These are phyloP conservation scores for Fistulifera solaris DNA, from an alignment of 108 stramenopile genomes.

Conservation along the genomic window DNA sequence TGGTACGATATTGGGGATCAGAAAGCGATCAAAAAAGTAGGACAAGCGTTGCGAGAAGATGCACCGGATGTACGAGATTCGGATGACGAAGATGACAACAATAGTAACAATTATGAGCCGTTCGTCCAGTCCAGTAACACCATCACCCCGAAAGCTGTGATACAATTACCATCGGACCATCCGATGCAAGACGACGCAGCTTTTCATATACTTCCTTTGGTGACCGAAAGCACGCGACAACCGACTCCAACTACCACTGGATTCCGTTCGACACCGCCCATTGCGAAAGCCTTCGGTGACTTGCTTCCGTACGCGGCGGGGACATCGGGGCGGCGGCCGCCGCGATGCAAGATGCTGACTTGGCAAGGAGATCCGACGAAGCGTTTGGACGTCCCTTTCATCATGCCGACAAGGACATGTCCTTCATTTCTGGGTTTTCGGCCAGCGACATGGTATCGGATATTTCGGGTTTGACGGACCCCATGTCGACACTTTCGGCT, in stretches of 20 bases:
- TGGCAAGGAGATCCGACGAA: conserved; percentile 5
- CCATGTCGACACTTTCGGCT: conserved; percentile 4
- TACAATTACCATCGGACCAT: background rate
- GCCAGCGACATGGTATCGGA: conserved; percentile 10
- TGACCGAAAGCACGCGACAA: background rate
- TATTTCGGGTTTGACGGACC: conserved; percentile 32
- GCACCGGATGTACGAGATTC: conserved; percentile 67
- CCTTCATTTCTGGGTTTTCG: conserved; percentile 3
- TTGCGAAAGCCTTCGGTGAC: background rate
- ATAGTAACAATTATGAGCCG: background rate
- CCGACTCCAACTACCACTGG: conserved; percentile 1
- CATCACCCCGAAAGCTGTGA: background rate
- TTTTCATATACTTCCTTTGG: background rate
- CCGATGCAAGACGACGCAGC: background rate
- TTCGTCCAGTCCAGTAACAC: background rate
- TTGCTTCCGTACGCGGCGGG: background rate
- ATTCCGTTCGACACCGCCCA: background rate
- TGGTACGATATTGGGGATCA: conserved; percentile 86
- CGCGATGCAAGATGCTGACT: background rate
- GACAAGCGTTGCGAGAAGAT: conserved; percentile 78
- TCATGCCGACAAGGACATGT: conserved; percentile 8
- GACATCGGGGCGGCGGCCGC: background rate
- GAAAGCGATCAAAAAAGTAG: conserved; percentile 77
- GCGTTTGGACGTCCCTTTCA: conserved; percentile 33
- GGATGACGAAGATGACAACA: conserved; percentile 21